phyloP scores from a whole-genome alignment of 495 filamentous ascomycete genomes.

The Trichoderma erinaceum region DNA sequence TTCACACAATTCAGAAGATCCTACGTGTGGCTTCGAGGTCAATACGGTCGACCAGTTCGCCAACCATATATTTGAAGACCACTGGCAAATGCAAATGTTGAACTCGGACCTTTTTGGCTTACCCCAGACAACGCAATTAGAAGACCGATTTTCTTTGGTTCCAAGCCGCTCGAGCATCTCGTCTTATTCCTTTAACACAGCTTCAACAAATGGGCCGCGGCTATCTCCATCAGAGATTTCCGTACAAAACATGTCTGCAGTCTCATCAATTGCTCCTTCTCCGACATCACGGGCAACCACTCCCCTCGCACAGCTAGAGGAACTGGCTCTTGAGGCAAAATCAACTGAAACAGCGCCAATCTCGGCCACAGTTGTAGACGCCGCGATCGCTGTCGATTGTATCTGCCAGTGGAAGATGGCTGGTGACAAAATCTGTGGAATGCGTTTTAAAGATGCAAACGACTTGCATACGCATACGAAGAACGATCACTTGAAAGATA shows the following conservation, averaged over 20 bases:
- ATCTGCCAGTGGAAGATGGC: not conserved
- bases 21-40: conserved; percentile 4
- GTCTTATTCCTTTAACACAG: not conserved
- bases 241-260: not conserved
- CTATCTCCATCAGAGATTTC: not conserved
- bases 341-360: not conserved
- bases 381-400: conserved; percentile 25
- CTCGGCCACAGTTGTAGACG: conserved; percentile 29
- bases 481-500: conserved; percentile 17
- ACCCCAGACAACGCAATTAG: not conserved
- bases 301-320: not conserved
- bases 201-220: not conserved
- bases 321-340: not conserved
- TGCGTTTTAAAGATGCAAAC: conserved; percentile 15
- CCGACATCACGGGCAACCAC: not conserved
- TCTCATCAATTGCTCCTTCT: not conserved
- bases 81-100: not conserved
- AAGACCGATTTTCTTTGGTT: not conserved
- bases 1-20: not conserved
- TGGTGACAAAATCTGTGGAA: not conserved
- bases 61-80: not conserved
- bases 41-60: conserved; percentile 4
- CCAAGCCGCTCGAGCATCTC: not conserved
- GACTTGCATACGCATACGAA: conserved; percentile 21
- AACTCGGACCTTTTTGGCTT: not conserved